Conservation (phyloP, 306 rosid genomes). For the Begonia loranthoides region DNA sequence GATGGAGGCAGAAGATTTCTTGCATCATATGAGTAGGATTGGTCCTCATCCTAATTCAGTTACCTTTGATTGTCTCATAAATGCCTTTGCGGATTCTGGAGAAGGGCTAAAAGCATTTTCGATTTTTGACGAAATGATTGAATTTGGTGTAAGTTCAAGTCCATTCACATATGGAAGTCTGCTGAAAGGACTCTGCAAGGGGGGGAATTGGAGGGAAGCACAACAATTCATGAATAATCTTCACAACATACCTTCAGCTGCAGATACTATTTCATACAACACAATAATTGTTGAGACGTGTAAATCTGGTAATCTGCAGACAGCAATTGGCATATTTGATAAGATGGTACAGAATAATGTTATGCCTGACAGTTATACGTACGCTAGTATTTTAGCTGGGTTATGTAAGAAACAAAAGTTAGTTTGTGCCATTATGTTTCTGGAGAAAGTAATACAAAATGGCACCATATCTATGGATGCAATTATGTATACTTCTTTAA, state of each 20-base stretch:
- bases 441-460: conserved; percentile 32
- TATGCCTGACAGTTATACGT: conserved; percentile 46
- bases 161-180: conserved; percentile 49
- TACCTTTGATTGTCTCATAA: conserved; percentile 49
- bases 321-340: conserved; percentile 37
- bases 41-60: conserved; percentile 37
- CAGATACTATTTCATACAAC: conserved; percentile 49
- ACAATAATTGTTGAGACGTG: conserved; percentile 37
- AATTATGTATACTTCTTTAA: conserved; percentile 39
- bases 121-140: conserved; percentile 46
- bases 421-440: conserved; percentile 45
- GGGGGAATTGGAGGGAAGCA: conserved; percentile 51
- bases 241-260: conserved; percentile 28
- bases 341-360: conserved; percentile 46
- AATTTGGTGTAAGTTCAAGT: conserved; percentile 44
- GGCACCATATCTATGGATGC: conserved; percentile 30
- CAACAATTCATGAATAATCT: conserved; percentile 27
- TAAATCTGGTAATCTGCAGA: conserved; percentile 39
- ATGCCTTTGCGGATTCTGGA: conserved; percentile 45
- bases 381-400: conserved; percentile 43
- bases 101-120: conserved; percentile 41
- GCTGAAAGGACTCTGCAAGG: conserved; percentile 49
- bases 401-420: conserved; percentile 43
- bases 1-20: conserved; percentile 46
- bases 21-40: conserved; percentile 55